Evolutionary conservation across 129 eudicot species (phyloP), one percentile per base, ranked within the genome.

Genomic region (Helianthus tuberosus): DNA sequence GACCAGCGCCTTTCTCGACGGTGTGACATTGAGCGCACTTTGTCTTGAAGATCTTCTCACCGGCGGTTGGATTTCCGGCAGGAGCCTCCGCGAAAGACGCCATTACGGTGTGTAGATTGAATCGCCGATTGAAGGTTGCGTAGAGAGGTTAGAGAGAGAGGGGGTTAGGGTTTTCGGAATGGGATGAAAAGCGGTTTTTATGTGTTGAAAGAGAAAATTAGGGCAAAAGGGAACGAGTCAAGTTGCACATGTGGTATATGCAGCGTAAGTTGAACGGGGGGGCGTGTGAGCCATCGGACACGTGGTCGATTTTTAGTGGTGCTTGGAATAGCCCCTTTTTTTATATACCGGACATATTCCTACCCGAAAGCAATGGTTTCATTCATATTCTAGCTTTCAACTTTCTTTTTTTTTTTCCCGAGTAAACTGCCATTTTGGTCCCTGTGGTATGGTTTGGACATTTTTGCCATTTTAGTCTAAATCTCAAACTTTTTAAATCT

Each of bases 1-100:
- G 98, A 58, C 98, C 98, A 66, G 93, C 91, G 78, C 98, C 96
- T 76, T 87, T 81, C 6, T 89, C 96, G 35, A 85, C 96, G 87
- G 98, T 89, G 78, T 93, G 98, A 32, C 66, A 61, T 8, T 61
- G 66, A 61, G 66, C 66, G 73, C 98, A 92, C 79, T 92, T 92
- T 12, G 89, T 92, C 85, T 85, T 92, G 89, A 93, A 93, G 88
- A 93, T 93, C 87, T 89, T 93, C 76, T 86, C 96, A 5, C 98
- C 98, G 38, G 73, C 73, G 47, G 84, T 72, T 17, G 79, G 15
- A 64, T 82, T 73, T 14, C 98, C 98, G 11, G 96, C 90, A 5
- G 98, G 98, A 55, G 98, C 98, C 72, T 93, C 95, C 29, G 67
- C 75, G 86, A 93, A 93, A 5, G 94, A 74, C 81, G 98, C 98